Percentiles rank a stretch among this genome's conserved stretches.
phyloP scores from a whole-genome alignment of 768 basidiomycete genomes.

The Collybia mongolica region DNA sequence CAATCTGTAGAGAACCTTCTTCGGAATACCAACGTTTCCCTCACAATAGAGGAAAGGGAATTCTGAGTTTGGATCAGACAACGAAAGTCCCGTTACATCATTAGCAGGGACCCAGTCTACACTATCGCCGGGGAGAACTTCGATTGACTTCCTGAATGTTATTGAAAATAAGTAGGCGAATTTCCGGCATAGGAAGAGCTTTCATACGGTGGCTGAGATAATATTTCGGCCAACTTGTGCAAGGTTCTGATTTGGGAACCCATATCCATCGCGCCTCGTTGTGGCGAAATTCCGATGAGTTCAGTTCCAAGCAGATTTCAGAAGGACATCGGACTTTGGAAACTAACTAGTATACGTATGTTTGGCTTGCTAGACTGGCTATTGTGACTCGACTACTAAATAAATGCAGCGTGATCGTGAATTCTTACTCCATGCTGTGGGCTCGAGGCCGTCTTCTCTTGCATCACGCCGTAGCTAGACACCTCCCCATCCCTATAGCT shows the following conservation, averaged over 20 bases:
- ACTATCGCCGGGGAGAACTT: slow-evolving; percentile 60
- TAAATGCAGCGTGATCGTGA: no score
- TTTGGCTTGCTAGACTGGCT: no score
- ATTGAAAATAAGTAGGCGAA: slow-evolving; percentile 14
- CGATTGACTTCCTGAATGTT: slow-evolving; percentile 39
- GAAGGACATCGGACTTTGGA: no score
- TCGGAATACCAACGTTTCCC: slow-evolving; percentile 63
- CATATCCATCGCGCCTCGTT: slow-evolving; percentile 3
- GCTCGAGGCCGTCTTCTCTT: slow-evolving; percentile 12
- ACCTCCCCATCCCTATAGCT: not conserved
- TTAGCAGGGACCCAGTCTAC: slow-evolving; percentile 39
- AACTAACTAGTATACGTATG: no score
- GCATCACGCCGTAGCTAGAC: slow-evolving; percentile 5
- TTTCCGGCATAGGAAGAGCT: not conserved
- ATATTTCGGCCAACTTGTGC: slow-evolving; percentile 19
- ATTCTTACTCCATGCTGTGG: slow-evolving; percentile 4
- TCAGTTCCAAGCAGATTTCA: no score
- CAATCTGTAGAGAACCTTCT: slow-evolving; percentile 50
- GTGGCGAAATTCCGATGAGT: not conserved
- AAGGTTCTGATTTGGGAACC: slow-evolving; percentile 6
- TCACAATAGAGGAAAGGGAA: slow-evolving; percentile 58
- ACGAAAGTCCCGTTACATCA: slow-evolving; percentile 12
- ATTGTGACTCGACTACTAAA: no score
- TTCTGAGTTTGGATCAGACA: slow-evolving; percentile 18
- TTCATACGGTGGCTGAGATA: slow-evolving; percentile 25